Percentiles rank a stretch among this genome's conserved stretches.
Conservation (phyloP, 2,329 filamentous ascomycete genomes). For the Coniochaeta sp. region DNA sequence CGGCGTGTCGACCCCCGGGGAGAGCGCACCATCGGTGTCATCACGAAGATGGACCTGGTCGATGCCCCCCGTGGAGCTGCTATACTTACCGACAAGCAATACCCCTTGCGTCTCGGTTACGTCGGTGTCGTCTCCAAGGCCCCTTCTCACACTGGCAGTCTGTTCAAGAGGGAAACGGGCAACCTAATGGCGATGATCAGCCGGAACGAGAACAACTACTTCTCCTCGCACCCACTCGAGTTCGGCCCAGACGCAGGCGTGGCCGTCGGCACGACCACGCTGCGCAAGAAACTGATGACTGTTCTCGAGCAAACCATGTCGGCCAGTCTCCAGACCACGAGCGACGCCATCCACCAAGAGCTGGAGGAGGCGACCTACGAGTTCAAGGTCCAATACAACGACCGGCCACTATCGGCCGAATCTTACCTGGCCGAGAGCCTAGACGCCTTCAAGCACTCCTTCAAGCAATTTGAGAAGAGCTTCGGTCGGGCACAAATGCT, state of each 20-base stretch:
- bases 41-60: slow-evolving; percentile 98
- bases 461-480: slow-evolving; percentile 84
- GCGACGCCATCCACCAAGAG: slow-evolving; percentile 88
- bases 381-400: slow-evolving; percentile 99
- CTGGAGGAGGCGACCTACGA: slow-evolving; percentile 96
- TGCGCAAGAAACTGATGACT: slow-evolving; percentile 94
- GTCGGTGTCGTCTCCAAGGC: slow-evolving; percentile 89
- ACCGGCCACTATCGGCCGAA: slow-evolving; percentile 87
- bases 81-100: slow-evolving; percentile 83
- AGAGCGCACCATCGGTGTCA: slow-evolving; percentile 94
- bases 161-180: slow-evolving; percentile 77
- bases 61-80: slow-evolving; percentile 71
- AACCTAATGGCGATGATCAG: slow-evolving; percentile 77
- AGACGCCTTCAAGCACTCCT: slow-evolving; percentile 95
- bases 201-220: slow-evolving; percentile 83
- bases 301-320: slow-evolving; percentile 98
- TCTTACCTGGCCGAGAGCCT: slow-evolving; percentile 94
- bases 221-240: slow-evolving; percentile 73
- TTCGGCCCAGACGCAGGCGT: slow-evolving; percentile 70
- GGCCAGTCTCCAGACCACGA: slow-evolving; percentile 78
- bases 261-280: slow-evolving; percentile 72
- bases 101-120: slow-evolving; percentile 89
- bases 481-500: slow-evolving; percentile 89
- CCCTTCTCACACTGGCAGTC: slow-evolving; percentile 53
- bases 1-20: slow-evolving; percentile 88